phyloP scores from a whole-genome alignment of 495 filamentous ascomycete genomes.

The Tuber magnatum region DNA sequence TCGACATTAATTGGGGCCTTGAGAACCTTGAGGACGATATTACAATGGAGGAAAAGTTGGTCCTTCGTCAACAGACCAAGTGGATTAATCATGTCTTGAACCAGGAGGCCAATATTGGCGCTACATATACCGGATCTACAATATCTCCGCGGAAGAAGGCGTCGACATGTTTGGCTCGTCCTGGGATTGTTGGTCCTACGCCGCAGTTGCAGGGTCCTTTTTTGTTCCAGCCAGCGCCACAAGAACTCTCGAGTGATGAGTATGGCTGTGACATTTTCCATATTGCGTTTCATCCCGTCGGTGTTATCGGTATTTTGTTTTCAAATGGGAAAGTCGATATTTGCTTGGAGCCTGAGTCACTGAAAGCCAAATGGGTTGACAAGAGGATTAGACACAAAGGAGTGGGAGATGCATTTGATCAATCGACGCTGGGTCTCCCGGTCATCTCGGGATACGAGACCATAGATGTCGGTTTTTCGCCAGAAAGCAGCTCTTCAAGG shows the following conservation, averaged over 20 bases:
- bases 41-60: constrained; percentile 22
- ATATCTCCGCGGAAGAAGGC: constrained; percentile 23
- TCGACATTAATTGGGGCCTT: constrained; percentile 37
- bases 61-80: constrained; percentile 38
- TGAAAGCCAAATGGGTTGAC: constrained; percentile 37
- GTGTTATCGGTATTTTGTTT: constrained; percentile 36
- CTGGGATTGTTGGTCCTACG: constrained; percentile 19
- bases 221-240: constrained; percentile 37
- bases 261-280: constrained; percentile 41
- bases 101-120: constrained; percentile 25
- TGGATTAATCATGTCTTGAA: constrained; percentile 40
- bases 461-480: constrained; percentile 25
- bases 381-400: constrained; percentile 15
- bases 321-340: constrained; percentile 39
- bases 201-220: constrained; percentile 39
- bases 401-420: background rate
- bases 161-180: constrained; percentile 31
- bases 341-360: constrained; percentile 30
- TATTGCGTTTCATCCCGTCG: constrained; percentile 27
- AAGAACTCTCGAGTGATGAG: constrained; percentile 29
- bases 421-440: constrained; percentile 17
- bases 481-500: constrained; percentile 2
- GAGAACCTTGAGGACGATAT: constrained; percentile 27
- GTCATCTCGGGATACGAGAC: constrained; percentile 38
- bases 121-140: constrained; percentile 5